Evolutionary conservation across 257 asterid genomes (phyloP).

Genomic region (Solanum microdontum): DNA sequence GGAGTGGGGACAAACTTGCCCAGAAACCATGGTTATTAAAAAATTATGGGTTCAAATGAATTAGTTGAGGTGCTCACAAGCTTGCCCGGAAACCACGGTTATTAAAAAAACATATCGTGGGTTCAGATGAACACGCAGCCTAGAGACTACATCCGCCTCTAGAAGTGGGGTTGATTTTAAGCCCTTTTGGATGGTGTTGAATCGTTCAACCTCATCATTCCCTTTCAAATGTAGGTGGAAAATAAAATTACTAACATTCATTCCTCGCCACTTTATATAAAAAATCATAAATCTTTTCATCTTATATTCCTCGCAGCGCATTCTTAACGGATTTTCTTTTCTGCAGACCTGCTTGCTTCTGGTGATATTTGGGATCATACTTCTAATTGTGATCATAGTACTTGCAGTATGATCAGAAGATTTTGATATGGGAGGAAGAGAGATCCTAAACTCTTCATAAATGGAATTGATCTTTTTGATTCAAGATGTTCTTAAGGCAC

Average conservation of each 20-base stretch:
- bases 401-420: constrained; percentile 38
- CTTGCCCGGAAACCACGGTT: neutral
- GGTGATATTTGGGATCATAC: constrained; percentile 70
- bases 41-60: neutral
- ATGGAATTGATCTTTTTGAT: neutral
- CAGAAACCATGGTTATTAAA: neutral
- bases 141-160: neutral
- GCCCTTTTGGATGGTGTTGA: neutral
- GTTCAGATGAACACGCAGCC: neutral
- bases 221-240: neutral
- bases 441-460: neutral
- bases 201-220: neutral
- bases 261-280: neutral
- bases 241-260: neutral
- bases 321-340: neutral
- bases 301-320: neutral
- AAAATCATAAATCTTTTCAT: neutral
- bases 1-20: neutral
- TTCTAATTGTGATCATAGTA: constrained; percentile 65
- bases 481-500: neutral
- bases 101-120: neutral
- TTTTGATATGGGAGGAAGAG: neutral
- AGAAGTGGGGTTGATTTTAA: neutral
- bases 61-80: neutral
- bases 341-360: constrained; percentile 78